phyloP scores from a whole-genome alignment of 495 filamentous ascomycete species.

The Xylaria longipes region DNA sequence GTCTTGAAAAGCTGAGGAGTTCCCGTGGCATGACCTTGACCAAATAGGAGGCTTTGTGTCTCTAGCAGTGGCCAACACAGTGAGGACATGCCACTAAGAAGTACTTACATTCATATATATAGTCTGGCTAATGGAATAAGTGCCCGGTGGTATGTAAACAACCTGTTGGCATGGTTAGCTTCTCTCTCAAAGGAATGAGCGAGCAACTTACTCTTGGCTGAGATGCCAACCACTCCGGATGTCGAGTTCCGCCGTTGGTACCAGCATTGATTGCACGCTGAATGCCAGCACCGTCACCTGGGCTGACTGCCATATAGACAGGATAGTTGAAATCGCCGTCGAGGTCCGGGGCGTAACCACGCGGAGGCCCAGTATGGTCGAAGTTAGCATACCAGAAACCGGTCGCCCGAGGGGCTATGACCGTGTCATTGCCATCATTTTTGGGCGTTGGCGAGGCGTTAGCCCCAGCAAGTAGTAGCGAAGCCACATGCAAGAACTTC shows the following conservation, averaged over 20 bases:
- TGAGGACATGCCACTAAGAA: not conserved
- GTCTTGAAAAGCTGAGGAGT: too few species aligned
- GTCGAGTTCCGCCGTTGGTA: slow-evolving; percentile 39
- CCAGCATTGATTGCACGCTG: slow-evolving; percentile 42
- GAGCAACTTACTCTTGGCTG: slow-evolving; percentile 44
- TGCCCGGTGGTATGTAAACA: slow-evolving; percentile 70
- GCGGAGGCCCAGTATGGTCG: slow-evolving; percentile 39
- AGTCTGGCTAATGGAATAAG: slow-evolving; percentile 62
- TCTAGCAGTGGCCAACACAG: not conserved
- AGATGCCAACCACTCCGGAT: slow-evolving; percentile 48
- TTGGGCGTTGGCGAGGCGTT: slow-evolving; percentile 9
- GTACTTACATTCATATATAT: slow-evolving; percentile 53
- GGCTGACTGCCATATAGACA: slow-evolving; percentile 41
- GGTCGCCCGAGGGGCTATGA: slow-evolving; percentile 36
- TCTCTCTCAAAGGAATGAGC: not conserved
- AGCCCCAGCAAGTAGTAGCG: slow-evolving; percentile 19
- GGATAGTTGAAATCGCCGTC: slow-evolving; percentile 43
- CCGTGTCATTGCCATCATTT: slow-evolving; percentile 23
- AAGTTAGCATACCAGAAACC: slow-evolving; percentile 48
- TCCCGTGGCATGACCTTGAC: not conserved
- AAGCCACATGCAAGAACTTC: slow-evolving; percentile 15
- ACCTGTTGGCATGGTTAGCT: slow-evolving; percentile 41
- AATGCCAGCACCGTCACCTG: slow-evolving; percentile 47
- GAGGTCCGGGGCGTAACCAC: slow-evolving; percentile 49
- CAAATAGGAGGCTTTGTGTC: not conserved